Conservation (phyloP, 225 moss, liverwort and hornwort genomes). For the Antitrichia curtipendula region DNA sequence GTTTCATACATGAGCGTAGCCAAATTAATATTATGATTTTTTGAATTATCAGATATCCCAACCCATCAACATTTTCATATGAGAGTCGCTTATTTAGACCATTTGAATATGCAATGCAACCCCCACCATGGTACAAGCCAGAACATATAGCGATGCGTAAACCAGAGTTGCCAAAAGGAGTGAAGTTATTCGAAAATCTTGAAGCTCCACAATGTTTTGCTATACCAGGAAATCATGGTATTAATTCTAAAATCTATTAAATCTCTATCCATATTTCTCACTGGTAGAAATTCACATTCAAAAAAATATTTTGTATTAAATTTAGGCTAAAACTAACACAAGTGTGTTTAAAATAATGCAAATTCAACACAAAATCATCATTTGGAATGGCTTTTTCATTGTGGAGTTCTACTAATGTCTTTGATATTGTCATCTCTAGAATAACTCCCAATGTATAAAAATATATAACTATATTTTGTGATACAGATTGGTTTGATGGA, state of each 20-base stretch:
- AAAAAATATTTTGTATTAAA: fast-evolving
- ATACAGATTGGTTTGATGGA: conserved; percentile 59
- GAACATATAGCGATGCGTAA: conserved; percentile 38
- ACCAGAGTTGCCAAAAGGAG: conserved; percentile 32
- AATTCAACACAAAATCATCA: neutral
- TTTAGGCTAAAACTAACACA: neutral
- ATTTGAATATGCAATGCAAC: conserved; percentile 52
- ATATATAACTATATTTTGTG: neutral
- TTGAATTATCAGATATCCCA: conserved; percentile 22
- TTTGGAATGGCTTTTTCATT: fast-evolving
- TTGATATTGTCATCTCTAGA: neutral
- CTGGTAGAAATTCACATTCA: neutral
- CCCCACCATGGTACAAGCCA: conserved; percentile 34
- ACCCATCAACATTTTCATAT: conserved; percentile 37
- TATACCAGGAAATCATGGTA: conserved; percentile 53
- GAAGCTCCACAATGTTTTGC: conserved; percentile 53
- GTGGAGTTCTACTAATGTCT: neutral
- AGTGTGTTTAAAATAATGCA: too few relatives aligned
- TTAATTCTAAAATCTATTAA: neutral
- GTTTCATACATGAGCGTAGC: neutral
- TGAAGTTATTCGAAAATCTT: conserved; percentile 15
- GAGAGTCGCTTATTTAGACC: conserved; percentile 32
- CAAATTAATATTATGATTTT: too few relatives aligned
- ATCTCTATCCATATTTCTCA: neutral
- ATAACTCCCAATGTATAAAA: neutral